Evolutionary conservation across 495 filamentous ascomycete genomes (phyloP), one percentile per base, ranked within the genome.

Genomic region (Neurospora sp.): DNA sequence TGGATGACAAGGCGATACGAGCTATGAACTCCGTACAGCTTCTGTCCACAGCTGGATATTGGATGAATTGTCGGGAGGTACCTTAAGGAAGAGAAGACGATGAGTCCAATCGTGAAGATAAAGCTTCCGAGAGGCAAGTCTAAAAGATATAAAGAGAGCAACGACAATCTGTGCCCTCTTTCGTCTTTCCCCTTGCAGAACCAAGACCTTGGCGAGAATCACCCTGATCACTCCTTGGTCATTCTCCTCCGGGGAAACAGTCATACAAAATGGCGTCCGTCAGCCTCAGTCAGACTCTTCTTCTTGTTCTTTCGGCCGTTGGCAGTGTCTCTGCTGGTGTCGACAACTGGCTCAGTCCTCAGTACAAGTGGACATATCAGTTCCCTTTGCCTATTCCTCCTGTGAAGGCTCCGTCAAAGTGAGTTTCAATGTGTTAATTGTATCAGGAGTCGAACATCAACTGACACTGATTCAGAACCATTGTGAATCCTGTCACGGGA

Each of bases 371-470:
- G 72, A 79, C 85, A 34, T 88, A 82, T 73, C 78, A 85, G 73
- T 80, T 79, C 38, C 81, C 84, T 1, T 77, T 88, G 10, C 86
- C 87, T 0, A 85, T 86, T 43, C 86, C 85, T 24, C 82, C 85
- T 0, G 79, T 84, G n/a, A 86, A 85, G 70, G 39, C 76, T 5
- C 83, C 83, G 0, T 75, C 76, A 11, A 77, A 77, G 84, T 85
- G n/a, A n/a, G n/a, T n/a, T n/a, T n/a, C n/a, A n/a, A 71, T 73
- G 81, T 78, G 6, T 69, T 19, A n/a, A n/a, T n/a, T n/a, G n/a
- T n/a, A n/a, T n/a, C n/a, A 21, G 19, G 40, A 0, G 42, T 8
- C 2, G n/a, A 39, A 21, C 31, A 31, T 17, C 28, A 19, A 36
- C 7, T 42, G n/a, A 69, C 38, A 5, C 6, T 5, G 2, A 39